Evolutionary conservation across 169 alveolate genomes (phyloP).

Genomic region (Babesia ovata): DNA sequence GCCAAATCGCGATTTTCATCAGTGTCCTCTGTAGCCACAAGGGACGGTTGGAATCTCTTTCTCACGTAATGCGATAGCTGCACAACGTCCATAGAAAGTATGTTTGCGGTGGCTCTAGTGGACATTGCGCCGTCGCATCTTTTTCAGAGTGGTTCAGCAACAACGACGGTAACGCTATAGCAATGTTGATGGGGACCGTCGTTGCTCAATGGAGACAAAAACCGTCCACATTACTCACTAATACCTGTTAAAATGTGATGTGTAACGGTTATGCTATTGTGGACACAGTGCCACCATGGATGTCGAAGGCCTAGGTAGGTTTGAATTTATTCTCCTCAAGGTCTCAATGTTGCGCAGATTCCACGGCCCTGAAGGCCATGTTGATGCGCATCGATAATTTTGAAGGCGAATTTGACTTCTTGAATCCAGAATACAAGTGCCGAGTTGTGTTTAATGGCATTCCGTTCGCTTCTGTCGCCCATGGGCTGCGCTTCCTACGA

Average conservation of each 20-base stretch:
- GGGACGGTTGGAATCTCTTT: slow-evolving; percentile 18
- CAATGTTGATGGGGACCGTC: not conserved
- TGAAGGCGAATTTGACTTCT: slow-evolving; percentile 46
- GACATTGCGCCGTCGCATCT: slow-evolving; percentile 5
- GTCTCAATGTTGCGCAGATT: slow-evolving; percentile 9
- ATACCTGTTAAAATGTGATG: not conserved
- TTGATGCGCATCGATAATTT: slow-evolving; percentile 49
- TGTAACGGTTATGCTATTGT: not conserved
- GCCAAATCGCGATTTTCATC: slow-evolving; percentile 55
- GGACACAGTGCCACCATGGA: not conserved
- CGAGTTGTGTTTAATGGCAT: slow-evolving; percentile 23
- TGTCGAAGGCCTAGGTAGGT: slow-evolving; percentile 9
- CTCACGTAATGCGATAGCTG: slow-evolving; percentile 35
- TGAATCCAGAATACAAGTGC: slow-evolving; percentile 14
- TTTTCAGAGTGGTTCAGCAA: not conserved
- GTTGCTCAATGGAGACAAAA: not conserved
- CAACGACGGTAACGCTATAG: not conserved
- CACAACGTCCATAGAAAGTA: slow-evolving; percentile 52
- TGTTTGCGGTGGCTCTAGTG: slow-evolving; percentile 10
- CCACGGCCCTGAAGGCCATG: slow-evolving; percentile 19
- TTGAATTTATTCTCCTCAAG: too few relatives aligned
- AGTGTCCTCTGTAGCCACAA: slow-evolving; percentile 17
- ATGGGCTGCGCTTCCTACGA: slow-evolving; percentile 29
- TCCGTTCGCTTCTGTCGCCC: slow-evolving; percentile 14
- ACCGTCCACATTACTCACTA: not conserved